Percentiles rank a stretch among this genome's conserved stretches.
Evolutionary conservation across 1,284 basidiomycete species (phyloP).

Genomic region (Sanghuangporus sanghuang): DNA sequence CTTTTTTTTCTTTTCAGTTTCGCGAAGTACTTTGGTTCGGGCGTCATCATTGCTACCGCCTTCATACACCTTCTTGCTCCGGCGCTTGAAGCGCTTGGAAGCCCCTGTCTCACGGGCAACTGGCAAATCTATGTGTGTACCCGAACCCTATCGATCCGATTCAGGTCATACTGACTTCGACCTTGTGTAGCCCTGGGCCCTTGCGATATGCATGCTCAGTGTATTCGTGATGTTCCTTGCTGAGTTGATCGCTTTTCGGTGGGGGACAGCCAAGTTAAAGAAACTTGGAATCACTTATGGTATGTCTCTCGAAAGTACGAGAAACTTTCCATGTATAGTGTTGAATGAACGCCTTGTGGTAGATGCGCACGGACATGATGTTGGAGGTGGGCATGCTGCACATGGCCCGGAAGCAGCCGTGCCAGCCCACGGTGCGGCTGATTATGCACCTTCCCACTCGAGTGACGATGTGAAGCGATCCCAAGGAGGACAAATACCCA

Average conservation of each 20-base stretch:
- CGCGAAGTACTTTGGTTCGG: conserved; percentile 94
- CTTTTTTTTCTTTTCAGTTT: conserved; percentile 47
- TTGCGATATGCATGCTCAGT: conserved; percentile 75
- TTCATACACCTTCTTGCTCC: conserved; percentile 85
- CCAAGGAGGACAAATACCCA: conserved; percentile 6
- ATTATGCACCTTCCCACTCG: conserved; percentile 18
- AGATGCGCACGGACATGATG: conserved; percentile 66
- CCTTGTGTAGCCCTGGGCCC: conserved; percentile 60
- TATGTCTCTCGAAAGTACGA: conserved; percentile 23
- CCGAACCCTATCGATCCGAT: conserved; percentile 1
- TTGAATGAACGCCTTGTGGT: not conserved
- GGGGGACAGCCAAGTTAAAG: conserved; percentile 62
- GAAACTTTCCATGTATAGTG: not conserved
- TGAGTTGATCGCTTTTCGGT: conserved; percentile 81
- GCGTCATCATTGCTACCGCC: conserved; percentile 90
- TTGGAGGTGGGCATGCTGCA: conserved; percentile 56
- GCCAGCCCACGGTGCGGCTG: not conserved
- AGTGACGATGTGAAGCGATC: conserved; percentile 18
- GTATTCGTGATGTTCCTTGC: conserved; percentile 83
- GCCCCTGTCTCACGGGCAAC: conserved; percentile 62
- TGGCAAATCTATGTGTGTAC: conserved; percentile 73
- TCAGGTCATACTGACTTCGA: not conserved
- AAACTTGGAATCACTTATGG: conserved; percentile 52
- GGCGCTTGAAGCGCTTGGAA: conserved; percentile 66
- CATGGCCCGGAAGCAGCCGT: conserved; percentile 55